Evolutionary conservation across 352 stramenopile genomes (phyloP), one percentile per base, ranked within the genome.

Genomic region (Globisporangium rhizosaccharum): DNA sequence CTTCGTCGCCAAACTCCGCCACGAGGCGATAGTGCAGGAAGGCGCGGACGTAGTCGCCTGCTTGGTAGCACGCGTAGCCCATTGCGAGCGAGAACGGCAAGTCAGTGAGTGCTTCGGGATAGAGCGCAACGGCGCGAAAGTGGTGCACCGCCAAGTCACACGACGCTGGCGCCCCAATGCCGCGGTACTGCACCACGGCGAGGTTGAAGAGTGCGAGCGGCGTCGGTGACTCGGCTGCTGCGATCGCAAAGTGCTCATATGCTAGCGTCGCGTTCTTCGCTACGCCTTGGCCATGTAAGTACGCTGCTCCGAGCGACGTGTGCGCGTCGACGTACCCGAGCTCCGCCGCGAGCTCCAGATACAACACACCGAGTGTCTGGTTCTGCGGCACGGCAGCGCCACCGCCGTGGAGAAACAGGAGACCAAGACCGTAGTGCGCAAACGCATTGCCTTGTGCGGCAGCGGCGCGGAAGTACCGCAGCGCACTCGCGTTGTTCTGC

Each of bases 21-120:
- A 87, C 65, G 5, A 93, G 50, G 20, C 78, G 76, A 47, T 88
- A 90, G 57, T 93, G 68, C 17, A 93, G 61, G 48, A 85, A 89
- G 33, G 81, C 77, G 23, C 83, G 77, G 33, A 84, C 14, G 56
- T 76, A 84, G 54, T 93, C 83, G 17, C 79, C 72, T 47, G 75
- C 67, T 51, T 78, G 69, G 61, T 79, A 87, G 59, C 74, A 85
- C 56, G 85, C 75, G 60, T 82, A 87, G 45, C 66, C 82, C 56
- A 86, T 85, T n/a, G 71, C 52, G 33, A 87, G 71, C 15, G 82
- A 88, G 56, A 90, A 90, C 11, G 81, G 79, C 51, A 86, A 51
- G 17, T 73, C 59, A 1, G 71, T 64, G 12, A 90, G 68, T 23
- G 83, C 47, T 9, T 72, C 63, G 3, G 76, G 68, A 37, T 88